Evolutionary conservation across 2,329 filamentous ascomycete species (phyloP).

Genomic region (Clonostachys rosea): DNA sequence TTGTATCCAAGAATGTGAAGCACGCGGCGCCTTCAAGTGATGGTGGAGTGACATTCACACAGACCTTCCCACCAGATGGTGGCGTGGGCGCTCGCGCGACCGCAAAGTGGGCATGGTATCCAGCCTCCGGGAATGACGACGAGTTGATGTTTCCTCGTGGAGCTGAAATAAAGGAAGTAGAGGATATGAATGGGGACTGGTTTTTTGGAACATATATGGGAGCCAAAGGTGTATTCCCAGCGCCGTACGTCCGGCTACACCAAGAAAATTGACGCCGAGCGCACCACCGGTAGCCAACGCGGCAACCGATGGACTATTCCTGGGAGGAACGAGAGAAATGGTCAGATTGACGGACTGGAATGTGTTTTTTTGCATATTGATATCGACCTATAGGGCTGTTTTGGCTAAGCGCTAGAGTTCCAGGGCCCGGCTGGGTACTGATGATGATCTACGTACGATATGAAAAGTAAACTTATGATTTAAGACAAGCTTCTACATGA

Average conservation of each 20-base stretch:
- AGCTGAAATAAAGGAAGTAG: conserved; percentile 77
- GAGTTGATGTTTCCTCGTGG: conserved; percentile 81
- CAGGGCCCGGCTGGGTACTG: too few relatives aligned
- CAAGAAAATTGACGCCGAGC: conserved; percentile 14
- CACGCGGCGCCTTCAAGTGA: conserved; percentile 29
- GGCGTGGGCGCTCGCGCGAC: conserved; percentile 60
- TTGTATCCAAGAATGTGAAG: conserved; percentile 47
- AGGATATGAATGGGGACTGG: conserved; percentile 91
- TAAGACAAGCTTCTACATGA: too few relatives aligned
- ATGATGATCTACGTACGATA: too few relatives aligned
- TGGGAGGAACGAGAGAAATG: neutral
- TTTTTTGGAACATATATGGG: conserved; percentile 84
- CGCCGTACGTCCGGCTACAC: conserved; percentile 61
- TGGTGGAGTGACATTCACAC: conserved; percentile 15
- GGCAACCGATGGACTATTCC: too few relatives aligned
- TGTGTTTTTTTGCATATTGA: too few relatives aligned
- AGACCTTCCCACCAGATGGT: conserved; percentile 67
- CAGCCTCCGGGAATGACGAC: conserved; percentile 57
- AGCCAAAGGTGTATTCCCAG: conserved; percentile 72
- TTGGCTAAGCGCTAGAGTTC: too few relatives aligned
- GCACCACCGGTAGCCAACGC: neutral
- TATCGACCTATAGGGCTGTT: too few relatives aligned
- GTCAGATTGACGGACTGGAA: neutral
- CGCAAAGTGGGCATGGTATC: conserved; percentile 77
- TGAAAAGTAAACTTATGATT: too few relatives aligned